phyloP scores from a whole-genome alignment of 2,329 filamentous ascomycete genomes.

The Xylaria digitata region DNA sequence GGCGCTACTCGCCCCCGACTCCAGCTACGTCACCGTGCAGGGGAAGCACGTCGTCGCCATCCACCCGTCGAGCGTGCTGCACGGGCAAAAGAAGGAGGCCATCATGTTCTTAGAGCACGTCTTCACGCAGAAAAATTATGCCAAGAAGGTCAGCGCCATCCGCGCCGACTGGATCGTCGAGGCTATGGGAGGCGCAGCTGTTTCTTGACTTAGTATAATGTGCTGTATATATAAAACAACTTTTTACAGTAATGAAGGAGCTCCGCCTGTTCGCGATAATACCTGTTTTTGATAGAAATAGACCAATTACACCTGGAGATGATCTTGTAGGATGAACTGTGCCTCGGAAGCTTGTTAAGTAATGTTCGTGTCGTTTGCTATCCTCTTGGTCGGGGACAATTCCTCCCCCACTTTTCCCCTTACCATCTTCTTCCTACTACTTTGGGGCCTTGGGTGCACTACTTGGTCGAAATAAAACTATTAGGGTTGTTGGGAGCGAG shows the following conservation, averaged over 20 bases:
- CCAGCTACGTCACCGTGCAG: conserved; percentile 68
- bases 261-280: too few species aligned
- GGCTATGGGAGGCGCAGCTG: conserved; percentile 46
- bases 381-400: too few species aligned
- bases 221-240: too few species aligned
- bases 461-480: neutral
- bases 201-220: conserved; percentile 9
- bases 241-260: too few species aligned
- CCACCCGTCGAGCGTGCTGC: conserved; percentile 71
- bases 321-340: too few species aligned
- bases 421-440: neutral
- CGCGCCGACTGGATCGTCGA: conserved; percentile 70
- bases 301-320: too few species aligned
- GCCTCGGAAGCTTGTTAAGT: too few species aligned
- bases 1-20: conserved; percentile 69
- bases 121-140: conserved; percentile 74
- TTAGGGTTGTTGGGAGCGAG: too few species aligned
- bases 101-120: conserved; percentile 77
- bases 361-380: too few species aligned
- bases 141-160: conserved; percentile 72
- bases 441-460: neutral
- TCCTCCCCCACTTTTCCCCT: too few species aligned
- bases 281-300: neutral
- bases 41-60: conserved; percentile 71
- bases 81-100: conserved; percentile 71